Conservation (phyloP, 1,139 yeast genomes). For the Yamadazyma sp. region DNA sequence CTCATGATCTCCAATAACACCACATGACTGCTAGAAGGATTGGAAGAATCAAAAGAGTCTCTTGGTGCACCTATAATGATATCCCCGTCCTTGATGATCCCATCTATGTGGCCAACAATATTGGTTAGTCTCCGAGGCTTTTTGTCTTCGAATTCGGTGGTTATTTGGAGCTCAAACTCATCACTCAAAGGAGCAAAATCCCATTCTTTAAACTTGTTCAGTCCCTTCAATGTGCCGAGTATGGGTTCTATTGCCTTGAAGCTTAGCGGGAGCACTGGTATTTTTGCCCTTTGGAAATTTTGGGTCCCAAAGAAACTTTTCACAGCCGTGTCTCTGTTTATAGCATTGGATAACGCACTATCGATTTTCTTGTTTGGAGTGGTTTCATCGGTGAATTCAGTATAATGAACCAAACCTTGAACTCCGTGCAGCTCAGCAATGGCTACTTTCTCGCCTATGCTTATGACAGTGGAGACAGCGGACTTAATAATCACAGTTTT, state of each 20-base stretch:
- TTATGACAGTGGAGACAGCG: constrained; percentile 11
- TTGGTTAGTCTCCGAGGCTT: constrained; percentile 27
- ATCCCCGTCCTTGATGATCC: constrained; percentile 43
- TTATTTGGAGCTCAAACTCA: constrained; percentile 20
- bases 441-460: constrained; percentile 26
- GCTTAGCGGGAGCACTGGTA: constrained; percentile 42
- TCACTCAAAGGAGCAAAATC: constrained; percentile 23
- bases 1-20: constrained; percentile 42
- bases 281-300: constrained; percentile 14
- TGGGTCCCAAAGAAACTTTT: constrained; percentile 11
- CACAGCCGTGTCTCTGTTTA: constrained; percentile 24
- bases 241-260: constrained; percentile 31
- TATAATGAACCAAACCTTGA: constrained; percentile 28
- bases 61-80: constrained; percentile 44
- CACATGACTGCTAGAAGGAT: constrained; percentile 44
- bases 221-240: constrained; percentile 23
- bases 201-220: constrained; percentile 24
- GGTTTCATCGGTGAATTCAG: constrained; percentile 12
- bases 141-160: constrained; percentile 17
- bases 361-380: constrained; percentile 11
- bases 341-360: constrained; percentile 13
- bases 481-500: constrained; percentile 34
- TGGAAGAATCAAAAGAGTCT: constrained; percentile 38
- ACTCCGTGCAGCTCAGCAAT: constrained; percentile 32
- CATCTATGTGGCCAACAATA: constrained; percentile 36